Evolutionary conservation across 2,329 filamentous ascomycete species (phyloP), one percentile per base, ranked within the genome.

Genomic region (Daldinia sp.): DNA sequence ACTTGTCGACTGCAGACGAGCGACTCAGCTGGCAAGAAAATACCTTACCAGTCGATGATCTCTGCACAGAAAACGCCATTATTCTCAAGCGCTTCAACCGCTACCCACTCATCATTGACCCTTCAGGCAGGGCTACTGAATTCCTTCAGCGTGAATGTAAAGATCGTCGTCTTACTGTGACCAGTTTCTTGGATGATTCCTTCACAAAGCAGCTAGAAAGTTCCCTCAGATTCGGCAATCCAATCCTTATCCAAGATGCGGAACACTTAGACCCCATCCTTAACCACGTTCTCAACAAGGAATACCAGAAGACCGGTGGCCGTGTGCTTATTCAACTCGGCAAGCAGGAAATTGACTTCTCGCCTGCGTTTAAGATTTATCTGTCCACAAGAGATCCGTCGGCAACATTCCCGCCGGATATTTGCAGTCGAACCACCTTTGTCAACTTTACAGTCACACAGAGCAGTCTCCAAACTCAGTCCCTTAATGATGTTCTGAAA

Each of bases 361-460:
- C 95, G 51, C 94, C 95, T 1, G 88, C 94, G 0, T 99, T 99
- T 85, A 95, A 90, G 80, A 85, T 99, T 29, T 99, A 96, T 77
- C 82, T 99, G 35, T 97, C 94, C 0, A 99, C 96, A 1, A 86
- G 94, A 72, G 95, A 99, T 80, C 96, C 96, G 1, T 99, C 96
- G 39, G 94, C 95, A 23, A 92, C 90, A 6, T 99, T 99, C 76
- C 89, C 95, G 6, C 96, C 95, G 0, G 95, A 99, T 75, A 93
- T 99, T 67, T 99, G 96, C 87, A 97, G 93, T 83, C 88, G 96
- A 73, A 98, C 95, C 5, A 99, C 96, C 0, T 97, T 99, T 79
- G 95, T 99, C 85, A 99, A 99, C 80, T 99, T 99, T 72, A 98
- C 96, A 1, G 94, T 99, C 66, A 99, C 95, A 3, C 94, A 98